phyloP scores from a whole-genome alignment of 169 alveolate species.

The Plasmodium gonderi region DNA sequence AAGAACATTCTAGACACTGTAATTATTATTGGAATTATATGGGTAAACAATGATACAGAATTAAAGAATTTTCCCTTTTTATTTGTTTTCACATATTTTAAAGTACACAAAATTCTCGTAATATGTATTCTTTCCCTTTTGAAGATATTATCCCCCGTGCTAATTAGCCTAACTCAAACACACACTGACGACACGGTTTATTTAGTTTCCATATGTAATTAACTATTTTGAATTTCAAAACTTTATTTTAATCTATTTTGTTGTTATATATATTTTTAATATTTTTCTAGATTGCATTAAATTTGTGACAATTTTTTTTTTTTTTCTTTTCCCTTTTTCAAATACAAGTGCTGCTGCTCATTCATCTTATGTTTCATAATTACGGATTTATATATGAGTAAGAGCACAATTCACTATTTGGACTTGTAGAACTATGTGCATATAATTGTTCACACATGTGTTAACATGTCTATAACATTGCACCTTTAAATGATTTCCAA shows the following conservation, averaged over 20 bases:
- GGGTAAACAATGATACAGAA: constrained; percentile 18
- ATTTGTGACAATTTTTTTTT: constrained; percentile 1
- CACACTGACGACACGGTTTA: constrained; percentile 67
- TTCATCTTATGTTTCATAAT: constrained; percentile 62
- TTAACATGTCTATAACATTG: background rate
- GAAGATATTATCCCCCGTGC: constrained; percentile 63
- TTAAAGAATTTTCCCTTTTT: background rate
- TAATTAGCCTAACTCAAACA: constrained; percentile 64
- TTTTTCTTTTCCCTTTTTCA: background rate
- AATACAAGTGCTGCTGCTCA: constrained; percentile 37
- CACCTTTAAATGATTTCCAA: background rate
- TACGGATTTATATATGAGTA: constrained; percentile 72
- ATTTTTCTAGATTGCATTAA: background rate
- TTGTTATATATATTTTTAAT: background rate
- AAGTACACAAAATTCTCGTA: background rate
- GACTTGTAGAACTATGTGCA: no score
- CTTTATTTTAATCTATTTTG: background rate
- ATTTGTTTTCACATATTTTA: background rate
- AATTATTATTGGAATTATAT: constrained; percentile 66
- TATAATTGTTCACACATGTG: background rate
- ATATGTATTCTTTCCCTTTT: background rate
- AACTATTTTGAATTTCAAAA: background rate
- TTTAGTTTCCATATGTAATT: constrained; percentile 47
- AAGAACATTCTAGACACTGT: constrained; percentile 57
- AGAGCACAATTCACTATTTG: background rate